Conservation (phyloP, 208 protist species). For the Trypanosoma lewisi region DNA sequence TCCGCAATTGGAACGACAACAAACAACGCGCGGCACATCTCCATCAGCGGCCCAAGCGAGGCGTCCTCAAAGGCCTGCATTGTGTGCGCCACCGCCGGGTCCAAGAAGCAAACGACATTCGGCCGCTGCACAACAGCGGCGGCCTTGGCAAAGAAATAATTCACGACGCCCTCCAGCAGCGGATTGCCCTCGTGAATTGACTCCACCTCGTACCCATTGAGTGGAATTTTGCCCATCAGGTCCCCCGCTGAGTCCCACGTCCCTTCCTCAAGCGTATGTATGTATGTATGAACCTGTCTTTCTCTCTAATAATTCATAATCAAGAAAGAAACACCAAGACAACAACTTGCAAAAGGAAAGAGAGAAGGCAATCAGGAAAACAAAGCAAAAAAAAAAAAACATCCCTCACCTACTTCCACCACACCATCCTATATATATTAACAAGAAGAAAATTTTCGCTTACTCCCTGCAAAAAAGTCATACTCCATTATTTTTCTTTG, state of each 20-base stretch:
- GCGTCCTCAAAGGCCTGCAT: constrained; percentile 16
- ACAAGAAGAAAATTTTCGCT: no score
- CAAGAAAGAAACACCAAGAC: background rate
- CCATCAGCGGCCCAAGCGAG: constrained; percentile 8
- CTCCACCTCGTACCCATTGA: constrained; percentile 7
- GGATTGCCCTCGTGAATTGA: constrained; percentile 15
- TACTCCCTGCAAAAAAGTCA: no score
- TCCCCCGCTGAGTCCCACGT: background rate
- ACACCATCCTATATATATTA: no score
- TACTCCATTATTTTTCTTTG: no score
- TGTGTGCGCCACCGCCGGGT: constrained; percentile 13
- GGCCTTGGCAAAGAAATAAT: constrained; percentile 17
- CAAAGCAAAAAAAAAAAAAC: no score
- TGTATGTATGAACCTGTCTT: no score
- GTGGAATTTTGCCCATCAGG: background rate
- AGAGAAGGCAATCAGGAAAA: background rate
- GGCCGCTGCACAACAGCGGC: background rate
- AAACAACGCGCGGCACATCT: constrained; percentile 4
- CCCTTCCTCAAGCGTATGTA: no score
- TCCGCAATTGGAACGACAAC: constrained; percentile 22
- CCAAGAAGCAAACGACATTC: constrained; percentile 5
- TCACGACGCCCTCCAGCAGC: constrained; percentile 8
- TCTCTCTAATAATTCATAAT: no score
- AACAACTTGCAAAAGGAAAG: background rate
- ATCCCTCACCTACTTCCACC: no score